These are phyloP conservation scores for Neofusicoccum laricinum DNA, from an alignment of 2,329 filamentous ascomycete genomes.

Conservation along the genomic window DNA sequence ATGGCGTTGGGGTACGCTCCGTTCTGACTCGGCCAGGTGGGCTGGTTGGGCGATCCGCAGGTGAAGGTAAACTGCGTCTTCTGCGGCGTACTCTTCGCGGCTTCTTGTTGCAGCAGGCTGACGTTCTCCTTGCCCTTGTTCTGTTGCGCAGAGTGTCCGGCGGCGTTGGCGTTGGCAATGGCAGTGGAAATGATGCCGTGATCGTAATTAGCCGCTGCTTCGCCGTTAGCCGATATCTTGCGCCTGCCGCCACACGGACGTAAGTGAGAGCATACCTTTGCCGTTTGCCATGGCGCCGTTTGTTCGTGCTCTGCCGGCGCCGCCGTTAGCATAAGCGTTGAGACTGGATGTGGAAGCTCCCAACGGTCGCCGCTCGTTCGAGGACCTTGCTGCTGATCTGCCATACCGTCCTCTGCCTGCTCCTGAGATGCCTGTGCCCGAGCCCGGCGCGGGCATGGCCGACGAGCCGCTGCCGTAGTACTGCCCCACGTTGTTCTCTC, in stretches of 20 bases:
- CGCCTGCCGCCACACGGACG: slow-evolving; percentile 19
- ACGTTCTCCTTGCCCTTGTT: slow-evolving; percentile 72
- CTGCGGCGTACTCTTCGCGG: slow-evolving; percentile 60
- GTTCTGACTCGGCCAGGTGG: slow-evolving; percentile 68
- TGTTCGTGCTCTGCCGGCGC: slow-evolving; percentile 29
- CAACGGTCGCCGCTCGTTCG: slow-evolving; percentile 42
- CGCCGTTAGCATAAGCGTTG: slow-evolving; percentile 42
- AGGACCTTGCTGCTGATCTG: slow-evolving; percentile 48
- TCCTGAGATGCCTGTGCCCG: slow-evolving; percentile 72
- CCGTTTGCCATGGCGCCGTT: slow-evolving; percentile 17
- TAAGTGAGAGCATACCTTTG: slow-evolving; percentile 20
- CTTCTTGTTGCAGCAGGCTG: slow-evolving; percentile 72
- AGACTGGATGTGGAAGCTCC: slow-evolving; percentile 40
- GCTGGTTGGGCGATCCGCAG: slow-evolving; percentile 78
- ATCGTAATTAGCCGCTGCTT: slow-evolving; percentile 33
- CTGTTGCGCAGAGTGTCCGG: slow-evolving; percentile 46
- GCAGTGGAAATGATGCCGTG: slow-evolving; percentile 87
- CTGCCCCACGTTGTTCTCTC: slow-evolving; percentile 45
- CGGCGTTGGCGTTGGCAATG: slow-evolving; percentile 76
- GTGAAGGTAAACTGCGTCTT: slow-evolving; percentile 96
- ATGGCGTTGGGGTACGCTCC: slow-evolving; percentile 32
- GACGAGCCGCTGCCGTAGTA: slow-evolving; percentile 58
- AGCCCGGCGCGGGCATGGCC: slow-evolving; percentile 46
- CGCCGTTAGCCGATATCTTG: slow-evolving; percentile 36
- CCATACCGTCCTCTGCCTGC: slow-evolving; percentile 81